Conservation (phyloP, 257 asterid genomes). For the Buddleja alternifolia region DNA sequence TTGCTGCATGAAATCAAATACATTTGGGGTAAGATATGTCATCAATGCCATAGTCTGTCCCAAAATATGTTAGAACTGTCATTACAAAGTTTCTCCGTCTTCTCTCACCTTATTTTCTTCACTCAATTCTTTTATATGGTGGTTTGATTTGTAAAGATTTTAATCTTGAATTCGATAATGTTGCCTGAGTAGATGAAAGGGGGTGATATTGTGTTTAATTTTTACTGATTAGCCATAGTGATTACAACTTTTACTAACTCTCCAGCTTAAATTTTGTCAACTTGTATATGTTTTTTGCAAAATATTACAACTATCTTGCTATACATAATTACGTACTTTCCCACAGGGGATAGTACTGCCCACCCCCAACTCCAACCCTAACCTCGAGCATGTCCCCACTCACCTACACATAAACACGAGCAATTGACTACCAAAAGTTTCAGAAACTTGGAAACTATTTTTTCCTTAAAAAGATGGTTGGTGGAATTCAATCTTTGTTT, state of each 20-base stretch:
- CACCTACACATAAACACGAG: neutral
- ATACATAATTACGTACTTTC: too few relatives aligned
- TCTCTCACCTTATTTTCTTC: neutral
- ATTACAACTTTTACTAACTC: neutral
- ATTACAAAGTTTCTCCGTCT: neutral
- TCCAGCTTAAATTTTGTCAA: neutral
- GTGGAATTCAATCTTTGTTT: neutral
- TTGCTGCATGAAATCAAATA: constrained; percentile 11
- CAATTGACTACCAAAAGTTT: neutral
- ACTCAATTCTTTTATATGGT: neutral
- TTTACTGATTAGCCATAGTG: neutral
- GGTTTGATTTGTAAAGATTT: neutral
- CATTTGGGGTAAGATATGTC: constrained; percentile 31
- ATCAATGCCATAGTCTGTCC: constrained; percentile 1
- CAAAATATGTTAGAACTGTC: neutral
- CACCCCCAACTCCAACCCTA: too few relatives aligned
- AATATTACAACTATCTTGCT: too few relatives aligned
- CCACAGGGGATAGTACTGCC: too few relatives aligned
- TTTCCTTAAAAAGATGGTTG: too few relatives aligned
- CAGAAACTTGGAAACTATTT: too few relatives aligned
- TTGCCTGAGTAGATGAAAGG: neutral
- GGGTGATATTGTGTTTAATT: neutral
- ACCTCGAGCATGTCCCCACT: too few relatives aligned
- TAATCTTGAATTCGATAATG: neutral
- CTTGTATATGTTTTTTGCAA: too few relatives aligned